A percentile compares a stretch with the other conserved stretches of the same genome.
These are phyloP conservation scores for Circinella umbellata DNA, from an alignment of 371 early-diverging fungal species.

Conservation along the genomic window DNA sequence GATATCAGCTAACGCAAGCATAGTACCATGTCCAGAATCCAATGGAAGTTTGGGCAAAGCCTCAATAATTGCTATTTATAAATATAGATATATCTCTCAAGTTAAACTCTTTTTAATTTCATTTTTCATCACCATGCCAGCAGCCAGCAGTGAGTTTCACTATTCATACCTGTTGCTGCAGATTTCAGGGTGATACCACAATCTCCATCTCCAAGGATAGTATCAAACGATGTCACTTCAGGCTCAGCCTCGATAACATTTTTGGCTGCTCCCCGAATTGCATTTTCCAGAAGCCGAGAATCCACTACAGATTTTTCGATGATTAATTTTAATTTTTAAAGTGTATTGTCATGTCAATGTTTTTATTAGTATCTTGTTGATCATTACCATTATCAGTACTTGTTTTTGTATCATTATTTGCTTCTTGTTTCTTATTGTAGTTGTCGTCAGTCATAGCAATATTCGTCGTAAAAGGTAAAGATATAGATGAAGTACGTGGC, in stretches of 20 bases:
- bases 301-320: background rate
- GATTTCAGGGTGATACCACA: conserved; percentile 77
- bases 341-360: too few species aligned
- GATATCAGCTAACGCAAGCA: conserved; percentile 57
- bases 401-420: background rate
- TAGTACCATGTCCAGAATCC: conserved; percentile 29
- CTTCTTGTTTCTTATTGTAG: background rate
- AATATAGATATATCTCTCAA: too few species aligned
- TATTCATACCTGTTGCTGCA: conserved; percentile 56
- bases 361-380: background rate
- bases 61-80: conserved; percentile 36
- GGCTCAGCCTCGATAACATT: conserved; percentile 71
- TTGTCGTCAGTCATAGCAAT: background rate
- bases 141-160: too few species aligned
- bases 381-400: background rate
- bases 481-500: conserved; percentile 31
- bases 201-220: conserved; percentile 83
- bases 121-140: too few species aligned
- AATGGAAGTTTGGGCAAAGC: conserved; percentile 24
- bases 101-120: too few species aligned
- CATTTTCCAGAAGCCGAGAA: conserved; percentile 15
- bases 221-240: conserved; percentile 71
- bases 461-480: background rate
- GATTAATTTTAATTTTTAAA: background rate
- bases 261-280: conserved; percentile 55